Percentiles rank a stretch among this genome's conserved stretches.
These are phyloP conservation scores for Cetradonia linearis DNA, from an alignment of 495 filamentous ascomycete genomes.

Conservation along the genomic window DNA sequence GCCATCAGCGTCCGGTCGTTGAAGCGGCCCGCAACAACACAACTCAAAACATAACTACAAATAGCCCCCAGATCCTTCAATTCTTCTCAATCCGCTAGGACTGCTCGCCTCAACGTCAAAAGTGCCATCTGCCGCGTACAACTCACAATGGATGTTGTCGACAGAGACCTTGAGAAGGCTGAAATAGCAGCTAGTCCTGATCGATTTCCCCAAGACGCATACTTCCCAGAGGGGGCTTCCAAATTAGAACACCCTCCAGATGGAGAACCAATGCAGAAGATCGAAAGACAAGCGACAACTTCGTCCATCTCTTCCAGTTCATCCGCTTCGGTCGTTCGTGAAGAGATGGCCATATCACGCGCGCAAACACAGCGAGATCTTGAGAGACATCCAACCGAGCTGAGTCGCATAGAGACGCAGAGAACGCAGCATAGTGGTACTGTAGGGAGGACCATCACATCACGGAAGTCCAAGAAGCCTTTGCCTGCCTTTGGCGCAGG, in stretches of 20 bases:
- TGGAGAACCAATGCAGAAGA: neutral
- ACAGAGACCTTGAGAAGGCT: slow-evolving; percentile 34
- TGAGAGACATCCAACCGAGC: slow-evolving; percentile 62
- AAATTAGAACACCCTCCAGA: neutral
- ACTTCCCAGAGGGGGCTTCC: neutral
- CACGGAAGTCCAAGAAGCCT: slow-evolving; percentile 44
- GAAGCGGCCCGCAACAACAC: neutral
- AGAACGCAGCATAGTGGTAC: slow-evolving; percentile 65
- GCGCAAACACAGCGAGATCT: slow-evolving; percentile 55
- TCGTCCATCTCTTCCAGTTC: slow-evolving; percentile 24
- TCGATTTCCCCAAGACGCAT: slow-evolving; percentile 16
- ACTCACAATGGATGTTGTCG: slow-evolving; percentile 30
- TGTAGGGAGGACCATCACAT: slow-evolving; percentile 51
- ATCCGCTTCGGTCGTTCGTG: slow-evolving; percentile 21
- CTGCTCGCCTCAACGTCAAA: neutral
- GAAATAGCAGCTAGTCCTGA: slow-evolving; percentile 26
- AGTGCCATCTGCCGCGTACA: neutral
- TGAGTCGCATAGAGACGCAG: slow-evolving; percentile 67
- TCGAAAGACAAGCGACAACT: slow-evolving; percentile 9
- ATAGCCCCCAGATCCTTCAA: neutral
- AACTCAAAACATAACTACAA: neutral
- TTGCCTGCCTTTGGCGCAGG: slow-evolving; percentile 56
- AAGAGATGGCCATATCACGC: slow-evolving; percentile 40
- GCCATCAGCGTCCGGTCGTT: neutral
- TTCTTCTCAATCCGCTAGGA: neutral